Conservation (phyloP, 345 rosid genomes). For the Psidium friedrichsthalianum region DNA sequence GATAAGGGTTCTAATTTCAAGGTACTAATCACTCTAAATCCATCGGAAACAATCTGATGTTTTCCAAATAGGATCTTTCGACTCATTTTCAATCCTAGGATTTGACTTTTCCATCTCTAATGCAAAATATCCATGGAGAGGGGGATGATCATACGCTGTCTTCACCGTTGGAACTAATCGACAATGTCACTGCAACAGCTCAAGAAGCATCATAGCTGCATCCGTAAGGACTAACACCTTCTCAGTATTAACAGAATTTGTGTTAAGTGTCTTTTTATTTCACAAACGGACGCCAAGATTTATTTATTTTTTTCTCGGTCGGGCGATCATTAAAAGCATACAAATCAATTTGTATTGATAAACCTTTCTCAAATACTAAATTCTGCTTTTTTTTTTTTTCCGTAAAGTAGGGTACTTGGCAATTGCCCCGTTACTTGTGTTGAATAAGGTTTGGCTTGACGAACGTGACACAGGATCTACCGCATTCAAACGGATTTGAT, state of each 20-base stretch:
- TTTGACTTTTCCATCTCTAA: background rate
- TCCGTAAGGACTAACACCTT: background rate
- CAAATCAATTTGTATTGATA: background rate
- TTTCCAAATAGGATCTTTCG: background rate
- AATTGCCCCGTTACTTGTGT: background rate
- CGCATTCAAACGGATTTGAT: background rate
- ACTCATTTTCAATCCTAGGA: background rate
- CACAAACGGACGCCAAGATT: background rate
- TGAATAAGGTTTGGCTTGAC: background rate
- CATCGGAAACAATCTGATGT: too few species aligned
- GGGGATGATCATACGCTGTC: background rate
- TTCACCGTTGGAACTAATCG: background rate
- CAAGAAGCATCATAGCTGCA: background rate
- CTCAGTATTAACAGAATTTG: background rate
- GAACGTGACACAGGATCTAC: background rate
- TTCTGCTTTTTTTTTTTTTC: background rate
- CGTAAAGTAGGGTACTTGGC: background rate
- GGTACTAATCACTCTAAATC: background rate
- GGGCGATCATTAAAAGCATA: background rate
- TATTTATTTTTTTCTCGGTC: background rate
- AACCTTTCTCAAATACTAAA: background rate
- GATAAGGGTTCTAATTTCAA: background rate
- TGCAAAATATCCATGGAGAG: background rate
- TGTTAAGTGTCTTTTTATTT: background rate
- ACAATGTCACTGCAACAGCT: background rate